Evolutionary conservation across 2,329 filamentous ascomycete species (phyloP), one percentile per base, ranked within the genome.

Genomic region (Lachnellula suecica): DNA sequence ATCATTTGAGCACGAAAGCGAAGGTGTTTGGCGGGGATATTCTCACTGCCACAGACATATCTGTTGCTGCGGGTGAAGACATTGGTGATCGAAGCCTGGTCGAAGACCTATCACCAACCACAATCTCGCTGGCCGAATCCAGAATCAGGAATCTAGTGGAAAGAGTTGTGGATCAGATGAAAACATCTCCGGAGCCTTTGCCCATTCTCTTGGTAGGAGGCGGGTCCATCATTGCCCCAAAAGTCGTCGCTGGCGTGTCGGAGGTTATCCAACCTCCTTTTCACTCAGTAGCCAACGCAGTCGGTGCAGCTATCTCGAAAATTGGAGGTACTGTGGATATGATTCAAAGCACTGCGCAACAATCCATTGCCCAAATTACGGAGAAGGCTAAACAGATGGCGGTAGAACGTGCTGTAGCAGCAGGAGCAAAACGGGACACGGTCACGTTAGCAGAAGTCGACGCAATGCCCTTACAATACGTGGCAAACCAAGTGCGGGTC

Each of bases 181-280:
- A 82, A 59, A 74, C 79, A 0, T 80, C 76, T 1, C 71, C 78
- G 0, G 74, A 74, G 0, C 73, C 72, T 0, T 67, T 81, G 0
- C 74, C 75, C n/a, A 74, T 82, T 1, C 66, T 83, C 0, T 70
- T 84, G 0, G 81, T 83, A 0, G 81, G 80, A 1, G 81, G 81
- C 2, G 81, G 81, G 4, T 74, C 78, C 0, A 64, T 83, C 2
- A 73, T 77, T 2, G 74, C 74, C 0, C 59, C 71, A 9, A 66
- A 68, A 40, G 59, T 69, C 1, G 67, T 83, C 2, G 66, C 70
- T 0, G 78, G 78, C 0, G 79, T 79, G 0, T 70, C 72, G 8
- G 71, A 75, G 55, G 74, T 76, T 52, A 76, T 78, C 6, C 67
- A 71, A 2, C 80, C 80, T 0, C 72, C 73, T 2, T 76, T 74